Base-by-base conservation (phyloP, 805 yeast genomes). In the Millerago galiae region DNA sequence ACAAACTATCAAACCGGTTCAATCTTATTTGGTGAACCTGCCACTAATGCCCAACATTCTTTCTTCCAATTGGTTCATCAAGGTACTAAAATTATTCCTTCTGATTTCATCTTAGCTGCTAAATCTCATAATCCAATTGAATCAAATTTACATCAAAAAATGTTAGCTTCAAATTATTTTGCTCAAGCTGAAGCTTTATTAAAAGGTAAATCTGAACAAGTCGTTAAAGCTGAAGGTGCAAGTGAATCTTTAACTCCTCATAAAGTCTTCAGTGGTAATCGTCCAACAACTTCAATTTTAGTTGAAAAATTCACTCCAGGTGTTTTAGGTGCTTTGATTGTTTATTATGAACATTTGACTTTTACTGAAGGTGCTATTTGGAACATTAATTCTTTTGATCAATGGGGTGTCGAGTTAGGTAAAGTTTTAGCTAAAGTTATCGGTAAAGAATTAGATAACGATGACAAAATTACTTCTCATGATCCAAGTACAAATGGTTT, bases 361-460 rank as follows among this genome's bases (percentile, higher is more conserved):
- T 93, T 93, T 71, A 90, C 90, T 46, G 99, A 93, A 73, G 99
- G 99, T 71, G 99, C 99, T 45, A 71, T 93, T 61, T 91, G 99
- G 99, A 93, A 95, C 79, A 90, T 93, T 74, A 93, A 93, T 81
- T 91, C 98, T 15, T 93, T 88, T 64, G 99, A 93, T 74, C 99
- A 93, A 75, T 93, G 98, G 96, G 99, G 99, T 70, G 99, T 93
- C 60, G 99, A 93, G 74, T 84, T 93, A 58, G 99, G 99, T 66
- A 93, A 93, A 74, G 95, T 84, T 41, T 79, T 93, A 63, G 99
- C 99, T 62, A 93, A 93, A 81, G 93, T 77, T 46, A 91, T 93
- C 60, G 91, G 95, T 58, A 77, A 77, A 58, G 97, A 93, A 71
- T 80, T 93, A 62, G 85, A 84, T 56, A 77, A 74, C 61, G 58